phyloP scores from a whole-genome alignment of 768 basidiomycete genomes.

The Scleroderma citrinum region DNA sequence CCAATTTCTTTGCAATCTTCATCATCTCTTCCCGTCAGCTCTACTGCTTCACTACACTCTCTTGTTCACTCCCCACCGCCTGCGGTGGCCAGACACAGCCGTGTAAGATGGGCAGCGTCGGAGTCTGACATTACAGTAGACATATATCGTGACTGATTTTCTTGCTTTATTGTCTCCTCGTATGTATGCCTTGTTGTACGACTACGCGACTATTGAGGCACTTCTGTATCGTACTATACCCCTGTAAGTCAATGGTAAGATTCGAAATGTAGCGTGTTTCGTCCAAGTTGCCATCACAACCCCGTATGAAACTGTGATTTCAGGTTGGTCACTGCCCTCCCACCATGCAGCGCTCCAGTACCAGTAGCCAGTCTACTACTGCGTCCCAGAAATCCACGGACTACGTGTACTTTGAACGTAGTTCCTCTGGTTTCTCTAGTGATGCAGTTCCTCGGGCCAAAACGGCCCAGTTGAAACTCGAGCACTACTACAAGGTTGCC shows the following conservation, averaged over 20 bases:
- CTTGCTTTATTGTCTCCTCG: not conserved
- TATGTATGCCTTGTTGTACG: not conserved
- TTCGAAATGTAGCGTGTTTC: not conserved
- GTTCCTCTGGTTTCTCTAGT: slow-evolving; percentile 68
- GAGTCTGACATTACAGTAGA: slow-evolving; percentile 5
- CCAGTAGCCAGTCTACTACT: not conserved
- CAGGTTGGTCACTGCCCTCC: not conserved
- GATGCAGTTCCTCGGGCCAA: slow-evolving; percentile 80
- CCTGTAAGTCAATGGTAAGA: not conserved
- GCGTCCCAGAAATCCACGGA: slow-evolving; percentile 44
- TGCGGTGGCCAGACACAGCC: slow-evolving; percentile 3
- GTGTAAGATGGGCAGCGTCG: slow-evolving; percentile 19
- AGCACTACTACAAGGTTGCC: slow-evolving; percentile 94
- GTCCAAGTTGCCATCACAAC: slow-evolving; percentile 1
- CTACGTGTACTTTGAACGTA: slow-evolving; percentile 91
- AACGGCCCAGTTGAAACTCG: slow-evolving; percentile 89
- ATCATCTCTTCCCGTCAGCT: not conserved
- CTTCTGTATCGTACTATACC: slow-evolving; percentile 1
- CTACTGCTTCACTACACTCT: slow-evolving; percentile 3
- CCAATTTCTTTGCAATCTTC: not conserved
- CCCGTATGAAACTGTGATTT: not conserved
- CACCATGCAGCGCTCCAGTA: slow-evolving; percentile 1
- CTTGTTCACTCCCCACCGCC: not conserved
- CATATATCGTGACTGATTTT: not conserved
- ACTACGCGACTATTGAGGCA: not conserved